Conservation (phyloP, 495 filamentous ascomycete species). For the Penicillium goetzii region DNA sequence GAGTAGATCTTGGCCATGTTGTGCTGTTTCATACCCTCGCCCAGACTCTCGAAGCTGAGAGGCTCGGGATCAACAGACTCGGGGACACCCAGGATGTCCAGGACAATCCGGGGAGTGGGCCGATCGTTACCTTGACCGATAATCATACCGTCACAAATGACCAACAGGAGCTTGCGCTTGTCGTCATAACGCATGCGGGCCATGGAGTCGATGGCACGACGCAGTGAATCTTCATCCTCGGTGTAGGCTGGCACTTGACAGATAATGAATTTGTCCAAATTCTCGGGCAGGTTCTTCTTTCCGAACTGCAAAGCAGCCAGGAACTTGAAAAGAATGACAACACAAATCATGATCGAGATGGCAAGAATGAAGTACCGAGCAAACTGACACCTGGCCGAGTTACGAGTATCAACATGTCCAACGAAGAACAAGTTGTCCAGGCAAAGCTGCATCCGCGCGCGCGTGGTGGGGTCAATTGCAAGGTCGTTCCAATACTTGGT, state of each 20-base stretch:
- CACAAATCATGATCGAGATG: constrained; percentile 79
- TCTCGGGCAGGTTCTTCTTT: constrained; percentile 87
- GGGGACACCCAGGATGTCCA: constrained; percentile 94
- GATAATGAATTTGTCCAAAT: constrained; percentile 97
- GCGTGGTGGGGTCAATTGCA: constrained; percentile 54
- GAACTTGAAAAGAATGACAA: constrained; percentile 94
- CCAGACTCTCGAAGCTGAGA: constrained; percentile 94
- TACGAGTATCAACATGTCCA: constrained; percentile 88
- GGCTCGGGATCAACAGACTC: constrained; percentile 96
- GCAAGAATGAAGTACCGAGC: constrained; percentile 89
- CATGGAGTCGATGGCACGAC: constrained; percentile 94
- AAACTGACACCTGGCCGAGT: constrained; percentile 83
- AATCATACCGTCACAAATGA: constrained; percentile 71
- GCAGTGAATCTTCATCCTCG: constrained; percentile 95
- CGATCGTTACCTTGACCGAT: constrained; percentile 97
- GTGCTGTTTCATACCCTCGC: constrained; percentile 95
- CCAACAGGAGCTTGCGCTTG: constrained; percentile 55
- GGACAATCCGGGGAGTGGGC: constrained; percentile 91
- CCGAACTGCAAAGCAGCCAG: constrained; percentile 93
- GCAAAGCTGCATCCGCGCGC: constrained; percentile 76
- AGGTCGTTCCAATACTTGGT: constrained; percentile 81
- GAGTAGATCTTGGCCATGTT: constrained; percentile 99
- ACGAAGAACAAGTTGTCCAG: constrained; percentile 96
- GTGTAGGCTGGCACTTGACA: constrained; percentile 98
- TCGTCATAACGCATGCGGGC: constrained; percentile 97